phyloP scores from a whole-genome alignment of 306 rosid genomes.

The Cicer judaicum region DNA sequence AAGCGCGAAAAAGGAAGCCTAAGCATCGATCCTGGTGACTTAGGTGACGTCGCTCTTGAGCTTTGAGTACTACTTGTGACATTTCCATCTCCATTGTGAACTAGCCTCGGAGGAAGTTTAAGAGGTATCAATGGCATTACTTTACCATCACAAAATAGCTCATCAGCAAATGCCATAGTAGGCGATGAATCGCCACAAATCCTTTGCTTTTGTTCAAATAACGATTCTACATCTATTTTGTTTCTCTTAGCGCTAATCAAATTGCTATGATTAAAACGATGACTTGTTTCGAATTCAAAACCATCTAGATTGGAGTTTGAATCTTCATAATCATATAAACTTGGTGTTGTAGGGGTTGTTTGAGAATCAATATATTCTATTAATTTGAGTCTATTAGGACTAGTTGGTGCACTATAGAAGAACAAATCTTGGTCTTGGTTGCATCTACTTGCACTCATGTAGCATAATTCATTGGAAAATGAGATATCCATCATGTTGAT shows the following conservation, averaged over 20 bases:
- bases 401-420: conserved; percentile 75
- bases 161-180: conserved; percentile 82
- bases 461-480: conserved; percentile 41
- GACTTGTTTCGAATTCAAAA: conserved; percentile 73
- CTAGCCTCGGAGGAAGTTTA: conserved; percentile 81
- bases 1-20: conserved; percentile 49
- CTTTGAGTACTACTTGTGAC: conserved; percentile 34
- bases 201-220: conserved; percentile 17
- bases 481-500: conserved; percentile 52
- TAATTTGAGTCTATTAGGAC: conserved; percentile 55
- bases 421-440: conserved; percentile 46
- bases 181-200: conserved; percentile 48
- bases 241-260: conserved; percentile 7
- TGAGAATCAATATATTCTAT: conserved; percentile 40
- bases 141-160: conserved; percentile 74
- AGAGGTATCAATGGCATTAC: conserved; percentile 71
- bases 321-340: conserved; percentile 51
- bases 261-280: conserved; percentile 42
- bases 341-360: conserved; percentile 53
- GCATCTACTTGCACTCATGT: conserved; percentile 47
- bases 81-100: conserved; percentile 42
- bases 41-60: conserved; percentile 46
- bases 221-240: conserved; percentile 26
- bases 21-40: conserved; percentile 53
- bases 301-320: conserved; percentile 52